These are phyloP conservation scores for Tolypocladium ophioglossoides DNA, from an alignment of 2,329 filamentous ascomycete species.

Conservation along the genomic window DNA sequence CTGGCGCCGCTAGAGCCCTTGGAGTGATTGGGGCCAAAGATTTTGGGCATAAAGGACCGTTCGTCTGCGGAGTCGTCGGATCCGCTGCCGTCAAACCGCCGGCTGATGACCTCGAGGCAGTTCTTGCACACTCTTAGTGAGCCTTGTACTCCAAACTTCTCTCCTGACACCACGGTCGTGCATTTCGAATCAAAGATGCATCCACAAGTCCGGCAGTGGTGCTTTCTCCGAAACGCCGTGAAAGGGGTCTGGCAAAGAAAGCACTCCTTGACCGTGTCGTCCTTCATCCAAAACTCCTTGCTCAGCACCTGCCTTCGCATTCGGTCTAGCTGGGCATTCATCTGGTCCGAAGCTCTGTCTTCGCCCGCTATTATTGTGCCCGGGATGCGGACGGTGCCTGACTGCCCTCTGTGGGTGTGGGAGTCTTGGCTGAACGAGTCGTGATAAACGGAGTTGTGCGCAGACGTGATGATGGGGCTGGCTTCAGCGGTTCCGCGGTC, in stretches of 20 bases:
- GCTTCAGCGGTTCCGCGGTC: constrained; percentile 47
- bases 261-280: constrained; percentile 95
- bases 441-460: constrained; percentile 47
- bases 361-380: constrained; percentile 42
- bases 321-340: constrained; percentile 53
- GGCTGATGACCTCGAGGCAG: constrained; percentile 83
- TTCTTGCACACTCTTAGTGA: constrained; percentile 85
- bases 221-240: constrained; percentile 87
- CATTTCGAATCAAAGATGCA: constrained; percentile 98
- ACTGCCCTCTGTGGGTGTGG: constrained; percentile 31
- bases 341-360: constrained; percentile 46
- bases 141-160: constrained; percentile 76
- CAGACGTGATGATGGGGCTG: constrained; percentile 46
- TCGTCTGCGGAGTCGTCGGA: constrained; percentile 84
- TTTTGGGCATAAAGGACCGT: constrained; percentile 55
- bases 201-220: constrained; percentile 93
- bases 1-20: constrained; percentile 25
- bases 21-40: constrained; percentile 45
- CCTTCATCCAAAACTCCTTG: constrained; percentile 98
- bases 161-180: constrained; percentile 80
- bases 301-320: constrained; percentile 82
- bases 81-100: constrained; percentile 73
- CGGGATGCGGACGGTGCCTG: constrained; percentile 39
- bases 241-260: constrained; percentile 87
- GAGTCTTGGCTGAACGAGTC: constrained; percentile 42